Evolutionary conservation across 2,329 filamentous ascomycete genomes (phyloP).

Genomic region (Cadophora sp.): DNA sequence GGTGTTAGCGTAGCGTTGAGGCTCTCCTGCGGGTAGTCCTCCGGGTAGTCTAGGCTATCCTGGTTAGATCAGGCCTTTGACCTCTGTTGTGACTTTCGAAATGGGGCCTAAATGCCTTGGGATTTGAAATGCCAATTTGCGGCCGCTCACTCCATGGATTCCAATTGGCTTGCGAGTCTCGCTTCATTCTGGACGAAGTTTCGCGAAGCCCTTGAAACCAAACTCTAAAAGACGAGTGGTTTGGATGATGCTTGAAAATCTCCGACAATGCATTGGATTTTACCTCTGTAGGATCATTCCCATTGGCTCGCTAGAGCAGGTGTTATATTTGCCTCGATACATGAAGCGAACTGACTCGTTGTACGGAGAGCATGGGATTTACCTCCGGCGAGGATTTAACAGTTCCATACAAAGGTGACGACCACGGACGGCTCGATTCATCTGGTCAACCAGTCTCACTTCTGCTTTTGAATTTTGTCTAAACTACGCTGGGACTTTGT

Average conservation of each 20-base stretch:
- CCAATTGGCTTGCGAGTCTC: neutral
- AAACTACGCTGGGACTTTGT: neutral
- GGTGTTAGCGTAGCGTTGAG: neutral
- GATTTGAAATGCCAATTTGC: neutral
- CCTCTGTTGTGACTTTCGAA: neutral
- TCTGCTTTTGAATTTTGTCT: constrained; percentile 6
- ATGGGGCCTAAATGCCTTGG: neutral
- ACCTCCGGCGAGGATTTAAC: neutral
- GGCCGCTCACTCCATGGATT: neutral
- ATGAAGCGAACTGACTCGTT: constrained; percentile 10
- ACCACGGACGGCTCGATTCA: constrained; percentile 4
- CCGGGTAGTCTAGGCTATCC: constrained; percentile 8
- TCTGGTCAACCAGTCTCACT: constrained; percentile 4
- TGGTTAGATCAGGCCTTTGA: neutral
- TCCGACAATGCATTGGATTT: constrained; percentile 1
- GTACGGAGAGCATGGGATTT: neutral
- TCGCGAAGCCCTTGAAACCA: constrained; percentile 14
- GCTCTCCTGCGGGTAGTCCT: neutral
- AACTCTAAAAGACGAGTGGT: constrained; percentile 3
- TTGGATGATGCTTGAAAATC: constrained; percentile 17
- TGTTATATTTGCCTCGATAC: neutral
- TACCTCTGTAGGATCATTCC: neutral
- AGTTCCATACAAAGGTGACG: constrained; percentile 1
- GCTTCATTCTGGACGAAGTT: neutral
- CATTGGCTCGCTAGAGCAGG: neutral